Percentiles rank a stretch among this genome's conserved stretches.
phyloP scores from a whole-genome alignment of 2,329 filamentous ascomycete genomes.

The Drechslera avenae region DNA sequence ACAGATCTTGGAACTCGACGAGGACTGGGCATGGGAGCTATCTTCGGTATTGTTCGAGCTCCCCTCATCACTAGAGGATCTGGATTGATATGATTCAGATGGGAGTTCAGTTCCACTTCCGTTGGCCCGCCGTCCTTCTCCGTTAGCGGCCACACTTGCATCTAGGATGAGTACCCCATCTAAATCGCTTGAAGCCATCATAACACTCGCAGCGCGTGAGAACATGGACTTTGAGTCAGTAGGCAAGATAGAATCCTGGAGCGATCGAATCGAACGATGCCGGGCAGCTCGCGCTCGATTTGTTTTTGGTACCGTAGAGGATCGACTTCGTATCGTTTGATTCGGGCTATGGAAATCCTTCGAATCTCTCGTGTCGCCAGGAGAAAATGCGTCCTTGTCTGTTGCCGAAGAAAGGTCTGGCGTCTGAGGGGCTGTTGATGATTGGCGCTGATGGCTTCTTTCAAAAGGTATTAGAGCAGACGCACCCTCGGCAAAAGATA shows the following conservation, averaged over 20 bases:
- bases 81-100: constrained; percentile 18
- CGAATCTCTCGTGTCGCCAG: not conserved
- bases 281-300: constrained; percentile 13
- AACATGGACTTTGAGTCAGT: constrained; percentile 40
- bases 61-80: constrained; percentile 25
- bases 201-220: constrained; percentile 39
- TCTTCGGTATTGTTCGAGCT: not conserved
- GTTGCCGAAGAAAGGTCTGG: constrained; percentile 1
- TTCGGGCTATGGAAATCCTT: not conserved
- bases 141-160: constrained; percentile 37
- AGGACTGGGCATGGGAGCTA: not conserved
- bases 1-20: constrained; percentile 22
- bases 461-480: constrained; percentile 27
- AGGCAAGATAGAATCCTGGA: constrained; percentile 40
- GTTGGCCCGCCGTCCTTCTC: constrained; percentile 15
- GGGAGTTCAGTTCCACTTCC: constrained; percentile 5
- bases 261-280: constrained; percentile 20
- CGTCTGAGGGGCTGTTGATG: not conserved
- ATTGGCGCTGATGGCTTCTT: not conserved
- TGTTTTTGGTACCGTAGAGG: not conserved
- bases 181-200: constrained; percentile 39
- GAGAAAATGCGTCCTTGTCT: not conserved
- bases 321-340: not conserved
- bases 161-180: constrained; percentile 45
- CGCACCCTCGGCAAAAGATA: constrained; percentile 39